phyloP scores from a whole-genome alignment of 352 stramenopile species.

The Globisporangium sylvaticum region DNA sequence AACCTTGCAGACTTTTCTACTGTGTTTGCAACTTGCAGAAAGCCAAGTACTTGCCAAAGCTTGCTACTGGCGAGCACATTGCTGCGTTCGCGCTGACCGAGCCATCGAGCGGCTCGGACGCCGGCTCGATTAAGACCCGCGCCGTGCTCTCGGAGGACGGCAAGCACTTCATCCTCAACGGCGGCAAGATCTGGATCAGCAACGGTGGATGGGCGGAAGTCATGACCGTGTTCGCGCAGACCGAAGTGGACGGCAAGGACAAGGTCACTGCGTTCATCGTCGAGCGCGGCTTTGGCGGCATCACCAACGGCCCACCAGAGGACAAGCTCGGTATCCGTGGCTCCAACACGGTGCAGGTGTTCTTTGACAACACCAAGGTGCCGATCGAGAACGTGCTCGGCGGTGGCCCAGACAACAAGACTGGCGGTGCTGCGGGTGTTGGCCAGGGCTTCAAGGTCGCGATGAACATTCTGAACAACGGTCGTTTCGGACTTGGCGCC shows the following conservation, averaged over 20 bases:
- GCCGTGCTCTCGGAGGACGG: slow-evolving; percentile 89
- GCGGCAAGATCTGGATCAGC: slow-evolving; percentile 97
- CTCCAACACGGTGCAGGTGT: slow-evolving; percentile 96
- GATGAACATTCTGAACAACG: slow-evolving; percentile 94
- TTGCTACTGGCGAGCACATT: slow-evolving; percentile 86
- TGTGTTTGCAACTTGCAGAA: slow-evolving; percentile 33
- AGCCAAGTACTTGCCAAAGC: slow-evolving; percentile 86
- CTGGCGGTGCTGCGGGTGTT: slow-evolving; percentile 61
- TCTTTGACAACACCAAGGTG: slow-evolving; percentile 95
- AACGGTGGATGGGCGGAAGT: slow-evolving; percentile 95
- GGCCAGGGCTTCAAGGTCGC: slow-evolving; percentile 91
- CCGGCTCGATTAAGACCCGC: slow-evolving; percentile 87
- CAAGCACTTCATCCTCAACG: slow-evolving; percentile 90
- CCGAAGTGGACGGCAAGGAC: slow-evolving; percentile 93
- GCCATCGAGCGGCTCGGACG: slow-evolving; percentile 88
- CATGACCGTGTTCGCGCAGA: slow-evolving; percentile 97
- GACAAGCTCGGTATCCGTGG: slow-evolving; percentile 97
- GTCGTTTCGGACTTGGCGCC: slow-evolving; percentile 81
- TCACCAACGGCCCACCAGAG: slow-evolving; percentile 91
- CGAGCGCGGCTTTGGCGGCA: slow-evolving; percentile 89
- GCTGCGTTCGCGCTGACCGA: slow-evolving; percentile 89
- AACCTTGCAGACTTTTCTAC: neutral
- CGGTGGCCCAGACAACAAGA: slow-evolving; percentile 69
- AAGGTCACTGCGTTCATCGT: slow-evolving; percentile 98
- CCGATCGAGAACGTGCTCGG: slow-evolving; percentile 90